Percentiles rank a stretch among this genome's conserved stretches.
These are phyloP conservation scores for Lipomyces sp. DNA, from an alignment of 805 yeast genomes.

Conservation along the genomic window DNA sequence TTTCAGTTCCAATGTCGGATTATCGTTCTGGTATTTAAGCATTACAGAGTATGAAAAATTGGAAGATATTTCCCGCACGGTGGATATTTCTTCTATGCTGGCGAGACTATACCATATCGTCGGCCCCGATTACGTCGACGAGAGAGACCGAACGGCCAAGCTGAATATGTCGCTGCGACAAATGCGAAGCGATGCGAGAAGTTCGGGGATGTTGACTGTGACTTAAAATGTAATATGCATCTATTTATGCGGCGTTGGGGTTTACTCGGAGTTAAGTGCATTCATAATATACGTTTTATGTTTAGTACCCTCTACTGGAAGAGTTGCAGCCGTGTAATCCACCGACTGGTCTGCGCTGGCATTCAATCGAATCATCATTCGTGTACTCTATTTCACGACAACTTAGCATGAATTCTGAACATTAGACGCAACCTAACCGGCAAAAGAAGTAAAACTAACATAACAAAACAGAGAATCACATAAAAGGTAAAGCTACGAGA, in stretches of 20 bases:
- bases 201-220: background rate
- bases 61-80: slow-evolving; percentile 20
- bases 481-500: background rate
- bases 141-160: slow-evolving; percentile 11
- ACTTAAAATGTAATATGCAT: background rate
- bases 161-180: slow-evolving; percentile 5
- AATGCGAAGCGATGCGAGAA: slow-evolving; percentile 2
- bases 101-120: slow-evolving; percentile 12
- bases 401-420: too few relatives aligned
- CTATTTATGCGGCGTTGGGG: background rate
- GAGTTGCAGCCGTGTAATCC: too few relatives aligned
- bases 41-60: slow-evolving; percentile 11
- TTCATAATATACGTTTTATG: too few relatives aligned
- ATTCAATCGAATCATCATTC: too few relatives aligned
- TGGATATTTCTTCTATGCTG: slow-evolving; percentile 6
- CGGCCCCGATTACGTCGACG: slow-evolving; percentile 12
- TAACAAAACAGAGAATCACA: background rate
- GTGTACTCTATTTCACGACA: too few relatives aligned
- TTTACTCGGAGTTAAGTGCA: background rate
- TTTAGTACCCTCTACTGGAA: too few relatives aligned
- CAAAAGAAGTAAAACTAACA: background rate
- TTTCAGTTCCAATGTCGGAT: background rate
- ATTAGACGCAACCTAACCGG: too few relatives aligned
- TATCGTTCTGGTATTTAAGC: background rate
- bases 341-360: too few relatives aligned